A percentile compares a stretch with the other conserved stretches of the same genome.
phyloP scores from a whole-genome alignment of 2,329 filamentous ascomycete species.

The Nannizziopsis arthrosporioides region DNA sequence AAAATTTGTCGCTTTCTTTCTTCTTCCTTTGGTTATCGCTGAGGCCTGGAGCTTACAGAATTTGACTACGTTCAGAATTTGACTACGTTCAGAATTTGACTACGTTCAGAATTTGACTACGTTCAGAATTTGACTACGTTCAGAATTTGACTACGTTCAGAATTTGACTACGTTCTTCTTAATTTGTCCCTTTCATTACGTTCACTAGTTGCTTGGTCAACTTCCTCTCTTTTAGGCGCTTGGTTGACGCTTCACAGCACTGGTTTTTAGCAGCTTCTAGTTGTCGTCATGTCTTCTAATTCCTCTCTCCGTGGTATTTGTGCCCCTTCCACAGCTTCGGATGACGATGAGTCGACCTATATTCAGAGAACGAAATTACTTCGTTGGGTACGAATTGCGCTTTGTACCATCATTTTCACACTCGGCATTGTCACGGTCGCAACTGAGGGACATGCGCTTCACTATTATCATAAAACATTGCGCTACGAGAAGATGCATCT shows the following conservation, averaged over 20 bases:
- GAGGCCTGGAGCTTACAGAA: constrained; percentile 1
- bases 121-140: too few relatives aligned
- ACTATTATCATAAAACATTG: constrained; percentile 30
- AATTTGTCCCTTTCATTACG: not conserved
- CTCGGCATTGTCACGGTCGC: constrained; percentile 25
- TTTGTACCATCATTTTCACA: constrained; percentile 25
- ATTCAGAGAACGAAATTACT: constrained; percentile 25
- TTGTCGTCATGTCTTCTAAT: constrained; percentile 20
- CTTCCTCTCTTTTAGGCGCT: not conserved
- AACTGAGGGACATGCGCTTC: constrained; percentile 30
- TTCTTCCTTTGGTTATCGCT: not conserved
- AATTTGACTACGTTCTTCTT: too few relatives aligned
- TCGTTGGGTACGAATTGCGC: constrained; percentile 25
- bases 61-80: too few relatives aligned
- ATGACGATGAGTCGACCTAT: constrained; percentile 28
- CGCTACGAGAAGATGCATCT: constrained; percentile 26
- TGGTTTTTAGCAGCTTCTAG: constrained; percentile 6
- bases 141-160: too few relatives aligned
- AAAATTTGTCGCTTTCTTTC: not conserved
- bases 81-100: too few relatives aligned
- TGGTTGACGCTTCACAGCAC: not conserved
- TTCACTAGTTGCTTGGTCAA: constrained; percentile 6
- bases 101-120: too few relatives aligned
- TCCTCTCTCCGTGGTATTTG: constrained; percentile 23
- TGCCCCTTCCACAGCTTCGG: constrained; percentile 25